Conservation (phyloP, 2,329 filamentous ascomycete species). For the Fusarium pseudocircinatum region DNA sequence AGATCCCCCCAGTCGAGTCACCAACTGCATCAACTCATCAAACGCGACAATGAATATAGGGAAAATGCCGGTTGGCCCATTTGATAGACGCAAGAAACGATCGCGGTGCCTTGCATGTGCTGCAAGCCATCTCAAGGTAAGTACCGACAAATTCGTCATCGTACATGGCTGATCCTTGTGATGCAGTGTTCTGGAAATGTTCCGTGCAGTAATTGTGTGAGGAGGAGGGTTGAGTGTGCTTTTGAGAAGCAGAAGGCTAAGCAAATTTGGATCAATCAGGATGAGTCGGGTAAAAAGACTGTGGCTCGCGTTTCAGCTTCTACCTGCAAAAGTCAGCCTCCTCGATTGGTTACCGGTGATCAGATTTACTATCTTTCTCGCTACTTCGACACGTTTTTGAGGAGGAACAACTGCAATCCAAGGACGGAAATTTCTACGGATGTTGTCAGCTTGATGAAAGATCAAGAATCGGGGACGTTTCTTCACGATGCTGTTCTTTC, state of each 20-base stretch:
- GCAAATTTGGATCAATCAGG: slow-evolving; percentile 38
- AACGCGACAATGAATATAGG: neutral
- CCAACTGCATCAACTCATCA: no score
- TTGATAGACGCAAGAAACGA: slow-evolving; percentile 46
- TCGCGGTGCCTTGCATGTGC: slow-evolving; percentile 47
- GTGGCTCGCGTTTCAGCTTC: neutral
- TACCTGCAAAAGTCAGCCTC: neutral
- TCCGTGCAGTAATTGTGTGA: slow-evolving; percentile 46
- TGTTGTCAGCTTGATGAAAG: slow-evolving; percentile 36
- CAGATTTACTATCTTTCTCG: slow-evolving; percentile 36
- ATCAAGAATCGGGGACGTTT: slow-evolving; percentile 17
- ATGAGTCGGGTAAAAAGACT: slow-evolving; percentile 4
- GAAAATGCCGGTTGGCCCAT: slow-evolving; percentile 47
- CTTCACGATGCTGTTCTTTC: slow-evolving; percentile 45
- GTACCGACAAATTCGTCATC: neutral
- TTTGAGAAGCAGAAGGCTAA: slow-evolving; percentile 15
- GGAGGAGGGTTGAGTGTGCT: slow-evolving; percentile 35
- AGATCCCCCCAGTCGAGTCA: neutral
- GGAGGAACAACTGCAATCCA: slow-evolving; percentile 43
- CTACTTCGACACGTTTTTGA: slow-evolving; percentile 46
- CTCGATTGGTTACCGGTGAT: slow-evolving; percentile 9
- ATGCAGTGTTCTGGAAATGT: slow-evolving; percentile 46
- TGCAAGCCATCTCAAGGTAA: slow-evolving; percentile 48
- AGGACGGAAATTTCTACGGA: slow-evolving; percentile 5
- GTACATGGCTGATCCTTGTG: neutral